phyloP scores from a whole-genome alignment of 78 protist species.

The Anaeramoeba ignava region DNA sequence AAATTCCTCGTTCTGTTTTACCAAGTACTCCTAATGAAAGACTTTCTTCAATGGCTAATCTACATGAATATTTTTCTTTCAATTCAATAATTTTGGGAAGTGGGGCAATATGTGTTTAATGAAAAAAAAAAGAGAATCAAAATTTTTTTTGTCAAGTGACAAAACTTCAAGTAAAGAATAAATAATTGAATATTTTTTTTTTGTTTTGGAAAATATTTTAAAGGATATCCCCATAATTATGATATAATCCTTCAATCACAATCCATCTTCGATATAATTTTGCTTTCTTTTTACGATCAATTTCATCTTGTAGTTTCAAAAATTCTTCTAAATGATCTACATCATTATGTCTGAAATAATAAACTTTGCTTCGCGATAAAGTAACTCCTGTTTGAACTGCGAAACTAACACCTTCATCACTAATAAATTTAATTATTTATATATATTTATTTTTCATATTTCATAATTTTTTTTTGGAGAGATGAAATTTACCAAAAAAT shows the following conservation, averaged over 20 bases:
- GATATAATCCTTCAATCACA: conserved; percentile 71
- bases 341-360: conserved; percentile 52
- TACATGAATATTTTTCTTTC: conserved; percentile 41
- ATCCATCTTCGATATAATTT: conserved; percentile 53
- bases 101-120: conserved; percentile 5
- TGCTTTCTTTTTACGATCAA: not conserved
- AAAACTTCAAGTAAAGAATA: too few species aligned
- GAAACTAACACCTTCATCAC: conserved; percentile 43
- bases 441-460: not conserved
- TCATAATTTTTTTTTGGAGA: too few species aligned
- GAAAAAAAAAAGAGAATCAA: not conserved
- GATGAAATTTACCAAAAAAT: conserved; percentile 26
- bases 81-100: conserved; percentile 33
- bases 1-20: conserved; percentile 65
- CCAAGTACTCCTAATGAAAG: conserved; percentile 78
- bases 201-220: too few species aligned
- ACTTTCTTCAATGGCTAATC: conserved; percentile 80
- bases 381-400: conserved; percentile 48
- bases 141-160: too few species aligned
- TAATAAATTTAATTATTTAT: not conserved
- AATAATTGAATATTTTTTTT: too few species aligned
- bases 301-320: conserved; percentile 2
- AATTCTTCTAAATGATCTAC: conserved; percentile 35
- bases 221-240: conserved; percentile 41
- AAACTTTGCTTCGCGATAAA: conserved; percentile 46